These are phyloP conservation scores for Cercospora sojina DNA, from an alignment of 2,329 filamentous ascomycete species.

Conservation along the genomic window DNA sequence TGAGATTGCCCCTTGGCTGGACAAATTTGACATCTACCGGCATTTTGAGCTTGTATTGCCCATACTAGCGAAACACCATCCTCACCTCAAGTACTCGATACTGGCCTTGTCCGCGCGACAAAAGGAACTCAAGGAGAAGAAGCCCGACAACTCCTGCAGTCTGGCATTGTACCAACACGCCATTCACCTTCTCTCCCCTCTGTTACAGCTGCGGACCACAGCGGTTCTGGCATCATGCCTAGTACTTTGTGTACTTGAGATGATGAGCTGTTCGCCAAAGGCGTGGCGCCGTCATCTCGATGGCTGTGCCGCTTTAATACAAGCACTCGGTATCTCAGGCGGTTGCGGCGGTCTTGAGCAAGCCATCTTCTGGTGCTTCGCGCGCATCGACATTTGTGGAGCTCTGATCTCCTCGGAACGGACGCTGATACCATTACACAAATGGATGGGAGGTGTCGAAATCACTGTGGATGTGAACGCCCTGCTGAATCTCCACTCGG, in stretches of 20 bases:
- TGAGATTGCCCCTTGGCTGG: conserved; percentile 57
- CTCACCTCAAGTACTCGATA: conserved; percentile 51
- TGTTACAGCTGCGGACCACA: conserved; percentile 47
- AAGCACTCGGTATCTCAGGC: conserved; percentile 53
- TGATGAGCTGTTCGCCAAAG: conserved; percentile 50
- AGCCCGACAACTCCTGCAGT: conserved; percentile 49
- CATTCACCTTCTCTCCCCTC: conserved; percentile 47
- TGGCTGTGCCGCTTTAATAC: conserved; percentile 56
- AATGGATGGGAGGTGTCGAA: conserved; percentile 48
- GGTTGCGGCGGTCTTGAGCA: conserved; percentile 53
- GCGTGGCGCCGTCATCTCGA: conserved; percentile 59
- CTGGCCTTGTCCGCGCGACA: conserved; percentile 56
- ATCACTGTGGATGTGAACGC: conserved; percentile 41
- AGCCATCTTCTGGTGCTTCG: conserved; percentile 60
- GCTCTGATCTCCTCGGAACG: conserved; percentile 55
- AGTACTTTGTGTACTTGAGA: conserved; percentile 50
- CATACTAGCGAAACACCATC: conserved; percentile 49
- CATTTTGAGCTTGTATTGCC: conserved; percentile 55
- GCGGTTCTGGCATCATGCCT: conserved; percentile 51
- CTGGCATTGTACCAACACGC: conserved; percentile 56
- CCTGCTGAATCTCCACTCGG: conserved; percentile 37
- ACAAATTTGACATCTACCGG: conserved; percentile 57
- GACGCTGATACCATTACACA: conserved; percentile 51
- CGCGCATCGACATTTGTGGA: conserved; percentile 58
- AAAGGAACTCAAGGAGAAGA: conserved; percentile 52